These are phyloP conservation scores for Solidago caesia DNA, from an alignment of 129 eudicot species.

Conservation along the genomic window DNA sequence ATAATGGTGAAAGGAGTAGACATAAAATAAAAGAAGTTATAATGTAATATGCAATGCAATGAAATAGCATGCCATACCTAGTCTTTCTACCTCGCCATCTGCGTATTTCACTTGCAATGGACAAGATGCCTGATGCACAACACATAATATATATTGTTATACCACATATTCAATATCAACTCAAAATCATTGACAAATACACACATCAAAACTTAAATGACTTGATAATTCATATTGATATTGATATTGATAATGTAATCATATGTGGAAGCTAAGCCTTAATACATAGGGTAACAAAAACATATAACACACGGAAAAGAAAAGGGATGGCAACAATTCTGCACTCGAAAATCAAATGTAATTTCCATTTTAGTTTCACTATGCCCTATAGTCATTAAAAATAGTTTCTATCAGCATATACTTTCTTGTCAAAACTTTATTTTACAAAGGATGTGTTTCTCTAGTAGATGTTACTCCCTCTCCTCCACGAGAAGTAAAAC, in stretches of 20 bases:
- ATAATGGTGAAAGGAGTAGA: background rate
- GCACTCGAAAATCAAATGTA: conserved; percentile 18
- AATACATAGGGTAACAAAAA: conserved; percentile 4
- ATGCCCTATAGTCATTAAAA: background rate
- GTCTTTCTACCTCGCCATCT: conserved; percentile 97
- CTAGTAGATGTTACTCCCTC: conserved; percentile 2
- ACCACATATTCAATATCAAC: conserved; percentile 20
- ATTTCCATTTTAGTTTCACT: conserved; percentile 8
- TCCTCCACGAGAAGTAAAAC: conserved; percentile 7
- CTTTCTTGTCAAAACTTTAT: background rate
- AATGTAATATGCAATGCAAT: background rate
- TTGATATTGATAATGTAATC: background rate
- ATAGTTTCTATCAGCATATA: background rate
- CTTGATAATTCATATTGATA: no score
- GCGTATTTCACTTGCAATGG: conserved; percentile 99
- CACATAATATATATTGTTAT: conserved; percentile 33
- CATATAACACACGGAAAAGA: conserved; percentile 5
- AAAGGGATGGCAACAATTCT: background rate
- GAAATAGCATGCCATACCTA: conserved; percentile 54
- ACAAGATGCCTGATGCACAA: conserved; percentile 81
- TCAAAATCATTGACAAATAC: background rate
- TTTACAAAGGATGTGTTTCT: background rate
- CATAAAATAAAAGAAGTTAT: background rate
- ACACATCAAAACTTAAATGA: background rate
- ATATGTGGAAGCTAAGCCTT: conserved; percentile 4